phyloP scores from a whole-genome alignment of 768 basidiomycete species.

The Gloeophyllum trabeum region DNA sequence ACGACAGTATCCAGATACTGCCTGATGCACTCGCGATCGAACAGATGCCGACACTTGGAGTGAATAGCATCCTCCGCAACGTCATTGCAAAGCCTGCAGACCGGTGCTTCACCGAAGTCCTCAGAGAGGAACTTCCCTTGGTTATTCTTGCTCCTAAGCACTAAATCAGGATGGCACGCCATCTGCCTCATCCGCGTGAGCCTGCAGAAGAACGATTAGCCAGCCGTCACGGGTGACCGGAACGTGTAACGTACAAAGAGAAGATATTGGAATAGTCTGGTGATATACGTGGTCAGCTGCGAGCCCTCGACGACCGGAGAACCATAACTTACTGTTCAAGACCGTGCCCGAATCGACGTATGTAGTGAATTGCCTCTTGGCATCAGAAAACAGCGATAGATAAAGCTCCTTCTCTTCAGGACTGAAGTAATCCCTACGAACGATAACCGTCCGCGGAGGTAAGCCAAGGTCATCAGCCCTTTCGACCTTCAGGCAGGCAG shows the following conservation, averaged over 20 bases:
- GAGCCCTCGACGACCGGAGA: background rate
- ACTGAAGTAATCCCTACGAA: slow-evolving; percentile 88
- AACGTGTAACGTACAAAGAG: slow-evolving; percentile 36
- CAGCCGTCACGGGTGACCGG: background rate
- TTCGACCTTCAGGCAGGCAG: slow-evolving; percentile 50
- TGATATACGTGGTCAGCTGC: too few species aligned
- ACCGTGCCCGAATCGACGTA: slow-evolving; percentile 87
- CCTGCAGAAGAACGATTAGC: slow-evolving; percentile 26
- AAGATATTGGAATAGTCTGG: slow-evolving; percentile 87
- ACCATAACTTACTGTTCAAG: slow-evolving; percentile 67
- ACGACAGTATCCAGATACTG: slow-evolving; percentile 77
- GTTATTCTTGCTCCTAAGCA: slow-evolving; percentile 79
- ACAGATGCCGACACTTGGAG: slow-evolving; percentile 87
- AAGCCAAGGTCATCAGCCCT: slow-evolving; percentile 92
- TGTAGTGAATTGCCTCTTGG: slow-evolving; percentile 84
- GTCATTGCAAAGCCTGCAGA: slow-evolving; percentile 95
- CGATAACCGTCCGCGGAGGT: slow-evolving; percentile 83
- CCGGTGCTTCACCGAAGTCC: slow-evolving; percentile 60
- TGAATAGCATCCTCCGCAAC: slow-evolving; percentile 95
- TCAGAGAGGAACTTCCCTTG: slow-evolving; percentile 47
- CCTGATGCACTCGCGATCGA: slow-evolving; percentile 91
- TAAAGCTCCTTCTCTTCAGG: slow-evolving; percentile 96
- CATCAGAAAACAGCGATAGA: slow-evolving; percentile 82
- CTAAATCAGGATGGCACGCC: slow-evolving; percentile 93
- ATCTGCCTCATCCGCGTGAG: slow-evolving; percentile 95